Conservation (phyloP, 495 filamentous ascomycete species). For the Penicillium coprophilum region DNA sequence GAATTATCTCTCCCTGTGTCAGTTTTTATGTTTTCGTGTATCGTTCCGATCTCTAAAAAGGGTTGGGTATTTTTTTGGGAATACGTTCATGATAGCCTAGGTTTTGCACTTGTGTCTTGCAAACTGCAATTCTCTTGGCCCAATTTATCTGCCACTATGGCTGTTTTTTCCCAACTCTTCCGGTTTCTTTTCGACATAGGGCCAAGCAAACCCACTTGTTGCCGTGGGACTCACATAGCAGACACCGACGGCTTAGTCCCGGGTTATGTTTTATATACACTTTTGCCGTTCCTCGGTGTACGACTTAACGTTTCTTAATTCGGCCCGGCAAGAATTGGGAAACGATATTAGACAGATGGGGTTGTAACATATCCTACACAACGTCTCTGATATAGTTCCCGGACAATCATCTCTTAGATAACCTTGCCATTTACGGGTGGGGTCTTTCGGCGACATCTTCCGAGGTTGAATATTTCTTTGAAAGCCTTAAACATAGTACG, state of each 20-base stretch:
- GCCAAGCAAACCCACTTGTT: neutral
- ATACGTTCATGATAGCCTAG: slow-evolving; percentile 2
- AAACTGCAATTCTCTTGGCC: neutral
- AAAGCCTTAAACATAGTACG: neutral
- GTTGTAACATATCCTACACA: no score
- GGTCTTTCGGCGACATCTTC: neutral
- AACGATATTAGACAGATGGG: no score
- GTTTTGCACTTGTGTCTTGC: neutral
- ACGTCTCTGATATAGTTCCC: no score
- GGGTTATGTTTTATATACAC: no score
- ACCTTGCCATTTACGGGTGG: neutral
- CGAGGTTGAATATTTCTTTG: neutral
- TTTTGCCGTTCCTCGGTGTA: no score
- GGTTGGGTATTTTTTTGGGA: neutral
- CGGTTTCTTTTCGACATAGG: neutral
- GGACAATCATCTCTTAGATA: neutral
- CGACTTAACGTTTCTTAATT: no score
- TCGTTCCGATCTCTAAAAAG: neutral
- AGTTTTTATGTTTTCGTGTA: neutral
- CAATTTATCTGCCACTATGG: slow-evolving; percentile 2
- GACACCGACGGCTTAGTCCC: no score
- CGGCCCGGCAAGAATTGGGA: no score
- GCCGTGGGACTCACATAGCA: no score
- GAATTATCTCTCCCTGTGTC: neutral
- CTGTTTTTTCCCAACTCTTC: neutral